Evolutionary conservation across 2,329 filamentous ascomycete genomes (phyloP).

Genomic region (Colletotrichum kahawae): DNA sequence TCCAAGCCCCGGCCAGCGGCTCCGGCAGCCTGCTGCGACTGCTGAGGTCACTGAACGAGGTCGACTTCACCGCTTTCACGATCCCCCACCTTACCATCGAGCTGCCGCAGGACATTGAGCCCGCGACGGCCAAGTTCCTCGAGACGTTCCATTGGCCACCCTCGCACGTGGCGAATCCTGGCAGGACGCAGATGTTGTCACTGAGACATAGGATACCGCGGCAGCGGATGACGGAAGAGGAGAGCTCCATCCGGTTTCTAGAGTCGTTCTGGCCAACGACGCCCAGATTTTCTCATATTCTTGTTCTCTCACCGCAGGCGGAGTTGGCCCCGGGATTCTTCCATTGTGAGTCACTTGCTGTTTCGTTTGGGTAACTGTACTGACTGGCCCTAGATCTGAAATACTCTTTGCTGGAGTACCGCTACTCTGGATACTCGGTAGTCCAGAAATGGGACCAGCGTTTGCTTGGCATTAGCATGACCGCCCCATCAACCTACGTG

Average conservation of each 20-base stretch:
- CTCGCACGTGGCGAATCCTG: conserved; percentile 32
- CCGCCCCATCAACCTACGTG: conserved; percentile 69
- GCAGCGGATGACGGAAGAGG: conserved; percentile 65
- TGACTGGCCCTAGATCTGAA: conserved; percentile 64
- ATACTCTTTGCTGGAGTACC: conserved; percentile 78
- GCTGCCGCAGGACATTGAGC: conserved; percentile 74
- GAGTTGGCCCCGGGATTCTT: conserved; percentile 84
- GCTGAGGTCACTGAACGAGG: conserved; percentile 74
- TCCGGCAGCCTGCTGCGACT: conserved; percentile 79
- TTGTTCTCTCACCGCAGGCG: conserved; percentile 82
- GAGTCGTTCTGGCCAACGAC: conserved; percentile 86
- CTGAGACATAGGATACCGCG: conserved; percentile 76
- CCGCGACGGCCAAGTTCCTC: conserved; percentile 66
- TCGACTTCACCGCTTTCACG: conserved; percentile 75
- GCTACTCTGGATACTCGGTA: conserved; percentile 63
- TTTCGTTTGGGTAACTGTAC: background rate
- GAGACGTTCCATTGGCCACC: conserved; percentile 73
- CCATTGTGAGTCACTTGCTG: conserved; percentile 61
- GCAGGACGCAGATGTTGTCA: conserved; percentile 57
- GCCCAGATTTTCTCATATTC: conserved; percentile 70
- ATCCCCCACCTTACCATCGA: conserved; percentile 84
- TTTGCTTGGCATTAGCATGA: conserved; percentile 81
- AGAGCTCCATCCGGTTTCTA: conserved; percentile 76
- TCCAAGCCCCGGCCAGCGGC: conserved; percentile 74
- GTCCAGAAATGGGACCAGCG: conserved; percentile 52